Base-by-base conservation (phyloP, 148 eudicot species). In the Cornus florida region DNA sequence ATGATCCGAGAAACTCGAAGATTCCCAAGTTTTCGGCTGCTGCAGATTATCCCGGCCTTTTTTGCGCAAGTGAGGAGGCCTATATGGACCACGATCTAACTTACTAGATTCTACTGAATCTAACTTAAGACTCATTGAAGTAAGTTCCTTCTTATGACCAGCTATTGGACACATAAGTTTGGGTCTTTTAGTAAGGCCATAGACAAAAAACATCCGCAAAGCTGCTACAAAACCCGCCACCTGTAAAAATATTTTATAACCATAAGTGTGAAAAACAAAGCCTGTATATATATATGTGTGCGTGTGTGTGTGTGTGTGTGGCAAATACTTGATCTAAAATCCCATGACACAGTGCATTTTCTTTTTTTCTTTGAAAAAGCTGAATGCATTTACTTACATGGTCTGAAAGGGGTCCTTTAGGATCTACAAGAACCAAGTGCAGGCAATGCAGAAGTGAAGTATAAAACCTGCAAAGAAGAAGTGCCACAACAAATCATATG, bases 51-150 rank as follows among this genome's bases (percentile, higher is more conserved):
- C 74, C 48, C 39, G 23, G 80, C 69, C 83, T 74, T 88, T 88
- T 69, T 82, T 84, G 59, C 99, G 94, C 89, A 94, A 79, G 83
- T 97, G 99, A 35, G 99, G 99, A 80, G 99, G 99, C 91, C 91
- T 89, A 83, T 97, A 97, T 31, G 87, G 90, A 77, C 92, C 97
- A 81, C 81, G 78, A 68, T 78, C 84, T 80, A 89, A 85, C 81
- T 79, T 87, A 31, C 64, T 50, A 72, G 87, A 81, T 78, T 82
- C 91, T 60, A 53, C 80, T n/a, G 73, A 60, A 39, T 69, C 74
- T 66, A 68, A 22, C 10, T 76, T 77, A 79, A 48, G 77, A 76
- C 72, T 85, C 39, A 75, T 76, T 69, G 88, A 73, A 43, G 77
- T 77, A 81, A 80, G 64, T 80, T 81, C 86, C 73, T 87, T 85